Base-by-base conservation (phyloP, 208 protist genomes). In the Crithidia fasciculata region DNA sequence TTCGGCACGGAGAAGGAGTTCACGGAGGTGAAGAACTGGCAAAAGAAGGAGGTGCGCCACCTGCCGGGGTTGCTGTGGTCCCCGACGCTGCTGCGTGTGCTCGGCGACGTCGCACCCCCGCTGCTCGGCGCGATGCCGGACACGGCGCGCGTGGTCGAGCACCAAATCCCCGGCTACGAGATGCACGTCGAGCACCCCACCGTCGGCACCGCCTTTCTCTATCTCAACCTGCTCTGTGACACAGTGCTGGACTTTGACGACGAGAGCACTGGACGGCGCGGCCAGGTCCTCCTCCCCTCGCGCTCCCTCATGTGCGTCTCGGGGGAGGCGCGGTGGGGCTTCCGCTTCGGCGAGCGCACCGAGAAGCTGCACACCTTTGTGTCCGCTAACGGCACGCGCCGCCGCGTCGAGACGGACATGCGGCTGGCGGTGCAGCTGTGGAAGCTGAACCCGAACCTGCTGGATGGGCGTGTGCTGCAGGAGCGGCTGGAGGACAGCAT, bases 171-270 rank as follows among this genome's bases (percentile, higher is more conserved):
- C 0, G 92, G 92, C 12, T 96, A 96, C 39, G 92, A 96, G 62
- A 87, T 94, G 82, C 92, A 96, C 63, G 76, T 86, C 6, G 89
- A 96, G 77, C 90, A 93, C 72, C 92, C 92, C 10, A 95, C 87
- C 13, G 86, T 94, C 13, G 92, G 92, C 54, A 82, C 79, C n/a
- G 67, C 65, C 8, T 96, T 95, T 56, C 63, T 95, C 9, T 95
- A 95, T 47, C 59, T 96, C 15, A 94, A 92, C 52, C 60, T 96
- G 28, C 71, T 96, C 18, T 84, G 81, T 52, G 90, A 94, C 40
- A 94, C 92, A 5, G 90, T 96, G 4, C 55, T 94, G 5, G 74
- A 82, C 16, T 93, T 96, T 75, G 92, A 96, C 62, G 90, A 96
- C 76, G 92, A 96, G 76, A 79, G 83, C 50, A 91, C 88, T 12